Evolutionary conservation across 202 grass and related monocot genomes (phyloP).

Genomic region (Panicum virgatum): DNA sequence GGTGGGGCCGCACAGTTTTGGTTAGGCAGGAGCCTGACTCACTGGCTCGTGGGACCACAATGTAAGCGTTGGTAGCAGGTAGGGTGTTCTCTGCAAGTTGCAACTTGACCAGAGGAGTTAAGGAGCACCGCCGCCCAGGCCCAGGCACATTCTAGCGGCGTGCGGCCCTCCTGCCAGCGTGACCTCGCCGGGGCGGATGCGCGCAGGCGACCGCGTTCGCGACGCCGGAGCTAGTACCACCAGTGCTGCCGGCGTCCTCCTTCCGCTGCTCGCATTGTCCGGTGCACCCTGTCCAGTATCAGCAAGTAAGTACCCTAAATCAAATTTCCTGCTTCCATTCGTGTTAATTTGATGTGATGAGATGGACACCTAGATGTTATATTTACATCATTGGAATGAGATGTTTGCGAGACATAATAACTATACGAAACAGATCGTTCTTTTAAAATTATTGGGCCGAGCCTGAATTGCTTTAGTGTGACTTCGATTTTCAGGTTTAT

Average conservation of each 20-base stretch:
- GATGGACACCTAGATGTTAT: neutral
- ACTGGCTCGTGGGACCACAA: slow-evolving; percentile 25
- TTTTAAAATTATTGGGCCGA: neutral
- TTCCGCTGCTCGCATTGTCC: slow-evolving; percentile 1
- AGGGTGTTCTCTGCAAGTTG: neutral
- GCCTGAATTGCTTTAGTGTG: neutral
- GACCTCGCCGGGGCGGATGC: slow-evolving; percentile 4
- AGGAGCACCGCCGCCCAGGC: neutral
- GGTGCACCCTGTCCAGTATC: slow-evolving; percentile 19
- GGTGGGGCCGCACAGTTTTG: neutral
- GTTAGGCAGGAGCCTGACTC: neutral
- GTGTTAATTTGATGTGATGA: neutral
- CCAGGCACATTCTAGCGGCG: too few species aligned
- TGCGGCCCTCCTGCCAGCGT: neutral
- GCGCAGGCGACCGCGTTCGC: neutral
- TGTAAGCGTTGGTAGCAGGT: neutral
- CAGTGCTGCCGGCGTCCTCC: neutral
- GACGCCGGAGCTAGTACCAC: neutral
- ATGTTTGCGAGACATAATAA: too few species aligned
- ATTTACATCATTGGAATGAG: neutral
- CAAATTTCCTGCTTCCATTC: neutral
- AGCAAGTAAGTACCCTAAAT: slow-evolving; percentile 38
- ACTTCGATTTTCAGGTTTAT: neutral
- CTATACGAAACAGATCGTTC: neutral
- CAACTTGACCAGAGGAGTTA: neutral